A percentile compares a stretch with the other conserved stretches of the same genome.
Evolutionary conservation across 2,329 filamentous ascomycete species (phyloP).

Genomic region (Penicillium sumatraense): DNA sequence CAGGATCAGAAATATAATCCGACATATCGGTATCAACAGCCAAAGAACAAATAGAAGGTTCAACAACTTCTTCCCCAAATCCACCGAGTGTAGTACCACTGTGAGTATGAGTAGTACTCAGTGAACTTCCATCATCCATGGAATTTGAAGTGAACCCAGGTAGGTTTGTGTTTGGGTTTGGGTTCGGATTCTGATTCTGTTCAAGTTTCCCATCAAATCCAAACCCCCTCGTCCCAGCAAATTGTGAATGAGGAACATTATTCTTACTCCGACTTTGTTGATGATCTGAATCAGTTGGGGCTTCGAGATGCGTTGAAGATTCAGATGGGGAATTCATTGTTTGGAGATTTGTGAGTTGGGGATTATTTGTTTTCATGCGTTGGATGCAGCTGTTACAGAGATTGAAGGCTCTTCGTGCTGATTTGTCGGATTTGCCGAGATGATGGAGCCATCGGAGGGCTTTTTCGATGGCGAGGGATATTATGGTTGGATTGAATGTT

Average conservation of each 20-base stretch:
- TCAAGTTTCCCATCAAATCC: neutral
- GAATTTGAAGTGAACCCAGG: no score
- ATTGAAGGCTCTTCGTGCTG: neutral
- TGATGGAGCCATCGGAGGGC: neutral
- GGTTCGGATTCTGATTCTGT: no score
- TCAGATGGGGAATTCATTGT: neutral
- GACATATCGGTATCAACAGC: neutral
- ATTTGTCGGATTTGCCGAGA: neutral
- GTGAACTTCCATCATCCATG: no score
- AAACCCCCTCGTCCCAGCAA: neutral
- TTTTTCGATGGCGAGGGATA: neutral
- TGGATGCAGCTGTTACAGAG: neutral
- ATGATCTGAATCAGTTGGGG: neutral
- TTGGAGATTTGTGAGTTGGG: neutral
- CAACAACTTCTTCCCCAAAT: neutral
- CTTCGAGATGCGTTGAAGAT: neutral
- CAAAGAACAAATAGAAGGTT: neutral
- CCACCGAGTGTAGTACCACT: no score
- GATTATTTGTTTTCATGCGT: neutral
- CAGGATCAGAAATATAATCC: neutral
- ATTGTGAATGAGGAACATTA: neutral
- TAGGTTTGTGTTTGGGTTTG: no score
- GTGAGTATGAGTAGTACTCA: no score
- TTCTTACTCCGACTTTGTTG: neutral
- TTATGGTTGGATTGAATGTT: neutral